Evolutionary conservation across 192 early-diverging fungal species (phyloP), one percentile per base, ranked within the genome.

Genomic region (Umbelopsis sp.): DNA sequence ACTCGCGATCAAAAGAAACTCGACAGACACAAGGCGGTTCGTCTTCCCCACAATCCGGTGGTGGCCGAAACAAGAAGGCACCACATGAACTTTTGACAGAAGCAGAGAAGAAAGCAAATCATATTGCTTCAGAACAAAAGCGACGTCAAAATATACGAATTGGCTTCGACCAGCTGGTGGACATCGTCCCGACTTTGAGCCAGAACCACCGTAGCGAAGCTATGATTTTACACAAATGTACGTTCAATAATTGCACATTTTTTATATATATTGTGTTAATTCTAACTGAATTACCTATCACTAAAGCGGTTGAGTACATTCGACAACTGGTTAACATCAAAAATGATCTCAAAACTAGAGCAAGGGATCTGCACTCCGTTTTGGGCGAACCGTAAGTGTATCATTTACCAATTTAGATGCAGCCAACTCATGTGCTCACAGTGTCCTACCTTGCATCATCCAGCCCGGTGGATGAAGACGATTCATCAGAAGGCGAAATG

Each of bases 81-180:
- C 78, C 72, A 13, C 82, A 88, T 72, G 91, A 92, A 67, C 79
- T 93, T 45, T 79, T 95, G 53, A 90, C 94, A 3, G 94, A 94
- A 50, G 87, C 90, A 11, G 91, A 94, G 64, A 95, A 95, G 73
- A 91, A 92, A 70, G 90, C 90, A 13, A 95, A 95, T 78, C 95
- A 97, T 80, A 97, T 97, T 81, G 93, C 91, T 2, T 92, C 91
- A 20, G 95, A 97, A 76, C 93, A 97, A 79, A 92, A 93, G 77
- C 88, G 95, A 46, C 85, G 95, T 22, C 90, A 92, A 67, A 94
- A 95, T 72, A 97, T 97, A 76, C 87, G 92, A 13, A 73, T 85
- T 41, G 95, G 95, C 12, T 95, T 94, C 76, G 92, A 95, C 72
- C 88, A 91, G 72, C 85, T 97, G 55, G 89, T 92, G 22, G 90